These are phyloP conservation scores for Recurvomyces mirabilis DNA, from an alignment of 495 filamentous ascomycete species.

Conservation along the genomic window DNA sequence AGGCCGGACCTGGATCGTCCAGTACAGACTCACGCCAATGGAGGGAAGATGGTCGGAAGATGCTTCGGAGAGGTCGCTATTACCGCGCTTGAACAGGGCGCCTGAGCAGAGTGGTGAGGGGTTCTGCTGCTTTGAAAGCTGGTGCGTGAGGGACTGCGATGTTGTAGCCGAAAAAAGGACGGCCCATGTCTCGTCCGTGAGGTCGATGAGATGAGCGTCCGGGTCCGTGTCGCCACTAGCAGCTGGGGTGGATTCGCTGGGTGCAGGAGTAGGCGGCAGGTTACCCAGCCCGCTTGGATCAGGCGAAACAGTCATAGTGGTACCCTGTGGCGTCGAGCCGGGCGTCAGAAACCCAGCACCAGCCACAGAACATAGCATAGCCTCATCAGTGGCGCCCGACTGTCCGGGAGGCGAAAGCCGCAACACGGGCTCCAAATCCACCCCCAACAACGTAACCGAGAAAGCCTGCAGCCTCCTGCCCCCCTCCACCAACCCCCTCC, in stretches of 20 bases:
- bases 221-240: slow-evolving; percentile 39
- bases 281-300: slow-evolving; percentile 36
- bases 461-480: slow-evolving; percentile 9
- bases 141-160: slow-evolving; percentile 60
- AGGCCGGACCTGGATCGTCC: slow-evolving; percentile 15
- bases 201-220: slow-evolving; percentile 64
- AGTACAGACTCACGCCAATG: slow-evolving; percentile 43
- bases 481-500: slow-evolving; percentile 7
- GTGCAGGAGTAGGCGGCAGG: slow-evolving; percentile 44
- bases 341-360: slow-evolving; percentile 14
- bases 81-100: slow-evolving; percentile 65
- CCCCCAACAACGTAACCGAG: slow-evolving; percentile 11
- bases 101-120: slow-evolving; percentile 58
- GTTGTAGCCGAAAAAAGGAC: slow-evolving; percentile 59
- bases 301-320: slow-evolving; percentile 28
- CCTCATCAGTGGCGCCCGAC: neutral
- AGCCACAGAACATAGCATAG: neutral
- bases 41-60: slow-evolving; percentile 7
- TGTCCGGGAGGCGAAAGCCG: slow-evolving; percentile 4
- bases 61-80: slow-evolving; percentile 25
- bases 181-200: slow-evolving; percentile 71
- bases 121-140: slow-evolving; percentile 34
- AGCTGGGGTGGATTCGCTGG: slow-evolving; percentile 27
- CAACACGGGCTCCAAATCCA: slow-evolving; percentile 3
- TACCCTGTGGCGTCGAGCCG: slow-evolving; percentile 9